phyloP scores from a whole-genome alignment of 1,284 basidiomycete species.

The Tausonia pullulans region DNA sequence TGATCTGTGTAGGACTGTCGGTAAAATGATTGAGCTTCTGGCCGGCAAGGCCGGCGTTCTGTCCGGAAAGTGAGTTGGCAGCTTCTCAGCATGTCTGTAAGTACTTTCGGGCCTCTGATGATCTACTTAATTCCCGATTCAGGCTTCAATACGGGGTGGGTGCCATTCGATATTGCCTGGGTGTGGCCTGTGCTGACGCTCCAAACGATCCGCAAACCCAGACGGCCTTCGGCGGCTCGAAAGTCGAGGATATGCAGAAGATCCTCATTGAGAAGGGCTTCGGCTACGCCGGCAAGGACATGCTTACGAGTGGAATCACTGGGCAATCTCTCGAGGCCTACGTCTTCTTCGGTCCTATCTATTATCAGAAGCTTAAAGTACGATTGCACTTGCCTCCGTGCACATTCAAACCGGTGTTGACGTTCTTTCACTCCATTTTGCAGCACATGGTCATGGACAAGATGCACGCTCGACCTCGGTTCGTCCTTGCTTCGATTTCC shows the following conservation, averaged over 20 bases:
- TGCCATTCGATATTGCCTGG: background rate
- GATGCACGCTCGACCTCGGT: constrained; percentile 97
- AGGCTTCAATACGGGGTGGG: constrained; percentile 32
- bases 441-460: constrained; percentile 99
- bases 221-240: constrained; percentile 96
- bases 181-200: constrained; percentile 13
- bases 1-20: constrained; percentile 53
- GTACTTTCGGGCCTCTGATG: background rate
- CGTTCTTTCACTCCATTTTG: constrained; percentile 14
- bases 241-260: constrained; percentile 98
- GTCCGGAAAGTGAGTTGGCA: constrained; percentile 23
- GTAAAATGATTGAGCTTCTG: constrained; percentile 98
- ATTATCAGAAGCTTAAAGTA: constrained; percentile 62
- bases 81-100: background rate
- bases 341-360: constrained; percentile 97
- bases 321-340: constrained; percentile 93
- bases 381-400: constrained; percentile 16
- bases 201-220: constrained; percentile 28
- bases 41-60: constrained; percentile 65
- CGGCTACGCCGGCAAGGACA: constrained; percentile 95
- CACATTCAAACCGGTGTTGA: background rate
- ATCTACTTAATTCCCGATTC: too few species aligned
- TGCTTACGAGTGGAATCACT: constrained; percentile 94
- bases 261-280: constrained; percentile 93
- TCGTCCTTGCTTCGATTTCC: constrained; percentile 19